Percentiles rank a stretch among this genome's conserved stretches.
Conservation (phyloP, 108 stramenopile genomes). For the Nannochloropsis oceanica region DNA sequence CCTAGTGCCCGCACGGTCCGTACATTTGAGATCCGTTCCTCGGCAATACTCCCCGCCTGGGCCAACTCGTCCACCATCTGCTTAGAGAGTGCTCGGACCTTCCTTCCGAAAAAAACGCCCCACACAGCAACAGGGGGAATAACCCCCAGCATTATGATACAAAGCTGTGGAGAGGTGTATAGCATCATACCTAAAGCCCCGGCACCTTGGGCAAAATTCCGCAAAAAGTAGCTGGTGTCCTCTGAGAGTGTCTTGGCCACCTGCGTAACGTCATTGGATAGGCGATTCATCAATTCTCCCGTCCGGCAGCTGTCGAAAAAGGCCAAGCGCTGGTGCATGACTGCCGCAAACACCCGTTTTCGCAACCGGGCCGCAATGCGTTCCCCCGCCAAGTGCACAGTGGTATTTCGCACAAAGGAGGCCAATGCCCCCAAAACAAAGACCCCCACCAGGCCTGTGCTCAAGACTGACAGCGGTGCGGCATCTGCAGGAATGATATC, state of each 20-base stretch:
- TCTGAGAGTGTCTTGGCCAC: constrained; percentile 48
- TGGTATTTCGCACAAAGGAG: constrained; percentile 17
- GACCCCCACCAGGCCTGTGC: constrained; percentile 3
- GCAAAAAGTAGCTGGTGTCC: not conserved
- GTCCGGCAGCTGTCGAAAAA: constrained; percentile 15
- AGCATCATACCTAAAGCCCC: not conserved
- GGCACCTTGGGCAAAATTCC: not conserved
- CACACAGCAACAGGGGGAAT: constrained; percentile 16
- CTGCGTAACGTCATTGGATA: constrained; percentile 45
- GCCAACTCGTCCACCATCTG: constrained; percentile 1
- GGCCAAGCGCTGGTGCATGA: constrained; percentile 24
- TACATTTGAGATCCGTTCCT: constrained; percentile 17
- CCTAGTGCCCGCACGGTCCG: constrained; percentile 6
- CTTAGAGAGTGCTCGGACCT: constrained; percentile 3
- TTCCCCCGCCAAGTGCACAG: constrained; percentile 10
- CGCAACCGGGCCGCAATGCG: constrained; percentile 12
- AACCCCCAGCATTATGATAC: not conserved
- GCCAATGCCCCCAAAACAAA: constrained; percentile 18
- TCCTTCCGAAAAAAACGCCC: constrained; percentile 13
- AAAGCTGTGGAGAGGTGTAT: not conserved
- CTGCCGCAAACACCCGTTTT: constrained; percentile 2
- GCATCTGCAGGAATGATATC: not conserved
- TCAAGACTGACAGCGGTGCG: constrained; percentile 7
- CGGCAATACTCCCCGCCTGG: constrained; percentile 14
- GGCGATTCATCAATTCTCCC: constrained; percentile 15